Evolutionary conservation across 441 rosid genomes (phyloP), one percentile per base, ranked within the genome.

Genomic region (Populus trichocarpa): DNA sequence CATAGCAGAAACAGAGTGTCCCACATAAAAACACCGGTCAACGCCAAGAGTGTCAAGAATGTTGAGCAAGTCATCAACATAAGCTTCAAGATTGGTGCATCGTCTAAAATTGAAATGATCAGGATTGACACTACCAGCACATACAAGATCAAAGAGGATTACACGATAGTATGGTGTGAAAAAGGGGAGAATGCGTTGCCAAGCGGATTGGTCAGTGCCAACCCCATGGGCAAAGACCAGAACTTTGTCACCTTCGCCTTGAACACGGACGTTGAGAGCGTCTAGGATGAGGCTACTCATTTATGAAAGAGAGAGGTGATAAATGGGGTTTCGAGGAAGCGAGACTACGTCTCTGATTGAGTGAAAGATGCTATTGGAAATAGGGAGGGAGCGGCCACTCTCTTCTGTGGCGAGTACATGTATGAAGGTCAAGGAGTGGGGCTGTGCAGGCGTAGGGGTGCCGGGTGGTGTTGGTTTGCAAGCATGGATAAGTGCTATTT

Each of bases 171-270:
- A 88, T 1, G 85, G 91, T 22, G 90, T 77, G 6, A 96, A 89
- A 78, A 89, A 91, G 3, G 99, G 98, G 16, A 96, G 89, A 35
- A 94, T 81, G 85, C 94, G 98, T 79, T 90, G 93, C 98, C 99
- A 96, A 6, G 90, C 89, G 3, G 99, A 96, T 70, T 96, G 99
- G 82, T 96, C 99, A n/a, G 99, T 93, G 32, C 99, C 99, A 64
- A 92, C 84, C 0, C 99, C 99, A 65, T 96, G 99, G 57, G 93
- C 97, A 42, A 96, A 82, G 16, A 96, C 92, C n/a, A 96, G 82
- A 8, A 80, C 67, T 82, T 74, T 83, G 5, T 87, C 87, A 20
- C 99, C 99, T 28, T 94, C 83, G 6, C 99, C 99, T 46, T 87
- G 32, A 7, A 88, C 88, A 67, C 88, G 89, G 73, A 93, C 87